These are phyloP conservation scores for Phaeosphaeria sp. DNA, from an alignment of 2,329 filamentous ascomycete species.

Conservation along the genomic window DNA sequence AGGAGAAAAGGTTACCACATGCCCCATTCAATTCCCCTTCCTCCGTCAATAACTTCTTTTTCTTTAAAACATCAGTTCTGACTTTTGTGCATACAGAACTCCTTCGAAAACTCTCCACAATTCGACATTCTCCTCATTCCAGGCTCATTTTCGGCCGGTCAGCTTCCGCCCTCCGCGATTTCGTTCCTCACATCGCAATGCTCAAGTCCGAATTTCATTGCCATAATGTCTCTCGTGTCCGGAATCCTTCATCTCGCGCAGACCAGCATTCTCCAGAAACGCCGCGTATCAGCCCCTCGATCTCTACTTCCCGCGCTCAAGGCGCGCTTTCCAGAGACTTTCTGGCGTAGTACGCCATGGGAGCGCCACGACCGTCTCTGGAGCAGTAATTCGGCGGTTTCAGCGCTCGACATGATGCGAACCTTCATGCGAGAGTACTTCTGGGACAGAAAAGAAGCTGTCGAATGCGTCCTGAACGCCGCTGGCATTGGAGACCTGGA, in stretches of 20 bases:
- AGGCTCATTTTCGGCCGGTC: slow-evolving; percentile 33
- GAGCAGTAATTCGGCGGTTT: slow-evolving; percentile 40
- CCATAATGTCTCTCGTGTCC: slow-evolving; percentile 42
- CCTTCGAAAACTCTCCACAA: slow-evolving; percentile 42
- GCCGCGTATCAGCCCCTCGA: slow-evolving; percentile 35
- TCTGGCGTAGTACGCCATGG: slow-evolving; percentile 40
- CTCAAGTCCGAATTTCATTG: slow-evolving; percentile 29
- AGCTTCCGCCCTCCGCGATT: slow-evolving; percentile 29
- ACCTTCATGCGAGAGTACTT: slow-evolving; percentile 47
- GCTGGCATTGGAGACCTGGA: slow-evolving; percentile 38
- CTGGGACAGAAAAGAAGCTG: slow-evolving; percentile 43
- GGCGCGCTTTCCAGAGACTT: slow-evolving; percentile 35
- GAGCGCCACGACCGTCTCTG: slow-evolving; percentile 40
- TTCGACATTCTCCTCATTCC: slow-evolving; percentile 46
- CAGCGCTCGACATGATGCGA: slow-evolving; percentile 42
- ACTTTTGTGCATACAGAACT: slow-evolving; percentile 30
- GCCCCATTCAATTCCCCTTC: slow-evolving; percentile 20
- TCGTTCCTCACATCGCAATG: slow-evolving; percentile 38
- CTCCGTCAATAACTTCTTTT: background rate
- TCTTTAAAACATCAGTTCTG: background rate
- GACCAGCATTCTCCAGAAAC: slow-evolving; percentile 34
- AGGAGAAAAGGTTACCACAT: slow-evolving; percentile 47
- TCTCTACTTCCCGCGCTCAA: slow-evolving; percentile 33
- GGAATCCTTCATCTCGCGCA: slow-evolving; percentile 39
- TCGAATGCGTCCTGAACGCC: slow-evolving; percentile 36